These are phyloP conservation scores for Bipolaris bicolor DNA, from an alignment of 2,329 filamentous ascomycete species.

Conservation along the genomic window DNA sequence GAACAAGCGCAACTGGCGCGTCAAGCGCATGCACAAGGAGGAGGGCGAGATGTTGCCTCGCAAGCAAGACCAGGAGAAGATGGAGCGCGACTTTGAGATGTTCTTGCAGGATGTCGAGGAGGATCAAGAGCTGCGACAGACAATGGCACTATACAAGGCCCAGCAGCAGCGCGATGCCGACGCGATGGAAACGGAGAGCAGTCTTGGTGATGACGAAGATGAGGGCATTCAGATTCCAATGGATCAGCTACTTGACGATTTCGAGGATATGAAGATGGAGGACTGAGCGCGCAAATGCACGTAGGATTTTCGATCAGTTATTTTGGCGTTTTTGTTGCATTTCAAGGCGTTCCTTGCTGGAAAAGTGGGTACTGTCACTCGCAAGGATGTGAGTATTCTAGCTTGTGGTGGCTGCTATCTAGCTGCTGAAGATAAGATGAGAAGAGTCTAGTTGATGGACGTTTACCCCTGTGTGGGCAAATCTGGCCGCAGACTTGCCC, in stretches of 20 bases:
- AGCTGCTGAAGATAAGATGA: background rate
- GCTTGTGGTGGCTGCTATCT: background rate
- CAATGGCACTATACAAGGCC: slow-evolving; percentile 83
- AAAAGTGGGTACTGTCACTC: slow-evolving; percentile 2
- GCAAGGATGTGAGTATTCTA: background rate
- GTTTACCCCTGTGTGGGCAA: background rate
- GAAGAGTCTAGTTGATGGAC: background rate
- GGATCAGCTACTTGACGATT: slow-evolving; percentile 79
- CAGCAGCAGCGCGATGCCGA: slow-evolving; percentile 63
- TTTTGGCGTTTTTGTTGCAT: slow-evolving; percentile 14
- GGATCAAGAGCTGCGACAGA: slow-evolving; percentile 83
- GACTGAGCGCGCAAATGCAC: slow-evolving; percentile 26
- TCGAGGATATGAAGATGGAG: slow-evolving; percentile 84
- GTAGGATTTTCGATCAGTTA: background rate
- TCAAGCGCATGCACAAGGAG: slow-evolving; percentile 91
- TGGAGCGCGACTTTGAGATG: slow-evolving; percentile 95
- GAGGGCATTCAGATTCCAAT: slow-evolving; percentile 61
- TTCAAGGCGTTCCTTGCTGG: slow-evolving; percentile 10
- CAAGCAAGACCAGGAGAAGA: slow-evolving; percentile 84
- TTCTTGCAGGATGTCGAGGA: slow-evolving; percentile 98
- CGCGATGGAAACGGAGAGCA: slow-evolving; percentile 69
- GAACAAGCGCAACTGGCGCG: slow-evolving; percentile 78
- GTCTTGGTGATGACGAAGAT: slow-evolving; percentile 60
- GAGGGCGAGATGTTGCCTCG: slow-evolving; percentile 85
- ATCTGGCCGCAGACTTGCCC: background rate